Percentiles rank a stretch among this genome's conserved stretches.
Conservation (phyloP, 495 filamentous ascomycete genomes). For the Chlorociboria aeruginascens region DNA sequence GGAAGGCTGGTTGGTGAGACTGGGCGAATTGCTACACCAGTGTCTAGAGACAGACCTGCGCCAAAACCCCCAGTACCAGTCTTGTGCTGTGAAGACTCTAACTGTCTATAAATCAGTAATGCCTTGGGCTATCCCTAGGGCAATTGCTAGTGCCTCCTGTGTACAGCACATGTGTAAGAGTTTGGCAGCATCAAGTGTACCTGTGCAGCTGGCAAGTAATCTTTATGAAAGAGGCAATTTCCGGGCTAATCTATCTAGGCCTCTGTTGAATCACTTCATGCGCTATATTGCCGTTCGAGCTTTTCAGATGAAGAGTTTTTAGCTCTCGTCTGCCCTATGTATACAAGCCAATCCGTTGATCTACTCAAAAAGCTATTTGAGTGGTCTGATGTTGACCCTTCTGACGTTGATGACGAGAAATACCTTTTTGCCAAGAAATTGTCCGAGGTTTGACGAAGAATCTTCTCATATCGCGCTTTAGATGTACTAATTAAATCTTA, state of each 20-base stretch:
- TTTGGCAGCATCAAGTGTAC: constrained; percentile 58
- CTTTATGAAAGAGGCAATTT: not conserved
- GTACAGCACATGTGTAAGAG: constrained; percentile 62
- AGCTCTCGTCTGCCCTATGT: constrained; percentile 68
- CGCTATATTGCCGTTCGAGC: constrained; percentile 61
- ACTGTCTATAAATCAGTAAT: constrained; percentile 63
- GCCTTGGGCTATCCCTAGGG: constrained; percentile 75
- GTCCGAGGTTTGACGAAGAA: constrained; percentile 52
- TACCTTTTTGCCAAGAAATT: constrained; percentile 89
- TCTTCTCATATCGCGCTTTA: not conserved
- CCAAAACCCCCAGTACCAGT: constrained; percentile 49
- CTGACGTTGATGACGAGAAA: constrained; percentile 78
- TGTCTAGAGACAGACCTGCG: constrained; percentile 55
- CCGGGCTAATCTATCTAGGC: constrained; percentile 40
- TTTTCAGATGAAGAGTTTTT: constrained; percentile 72
- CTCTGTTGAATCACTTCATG: constrained; percentile 71
- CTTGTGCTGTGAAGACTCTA: constrained; percentile 61
- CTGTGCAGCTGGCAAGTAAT: constrained; percentile 56
- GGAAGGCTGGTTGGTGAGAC: constrained; percentile 78
- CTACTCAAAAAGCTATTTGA: constrained; percentile 68
- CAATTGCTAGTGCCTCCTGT: constrained; percentile 55
- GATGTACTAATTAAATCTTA: constrained; percentile 24
- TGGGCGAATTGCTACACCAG: constrained; percentile 59
- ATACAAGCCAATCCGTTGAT: constrained; percentile 51
- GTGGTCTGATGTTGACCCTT: constrained; percentile 68